Base-by-base conservation (phyloP, 768 basidiomycete species). In the Suillus ampliporus region DNA sequence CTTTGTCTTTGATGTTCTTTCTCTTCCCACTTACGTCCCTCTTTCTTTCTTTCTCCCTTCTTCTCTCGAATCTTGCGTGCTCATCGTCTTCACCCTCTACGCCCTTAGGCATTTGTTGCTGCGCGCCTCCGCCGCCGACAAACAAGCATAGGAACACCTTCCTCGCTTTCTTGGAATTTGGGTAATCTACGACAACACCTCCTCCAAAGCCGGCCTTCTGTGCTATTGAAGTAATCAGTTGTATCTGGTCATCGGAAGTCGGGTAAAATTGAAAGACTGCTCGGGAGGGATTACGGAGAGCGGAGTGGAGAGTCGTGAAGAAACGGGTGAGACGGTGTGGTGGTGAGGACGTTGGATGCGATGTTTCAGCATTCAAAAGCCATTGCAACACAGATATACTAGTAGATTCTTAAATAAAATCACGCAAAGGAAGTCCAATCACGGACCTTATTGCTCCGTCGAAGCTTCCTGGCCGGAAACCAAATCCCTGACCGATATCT, bases 301-400 rank as follows among this genome's bases (percentile, higher is more conserved):
- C 85, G 2, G 95, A 92, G 76, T 95, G 91, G 31, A 97, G 83
- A 11, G 95, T 95, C 37, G 92, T 96, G 83, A 95, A 99, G 84
- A 94, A 99, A 62, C 88, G 91, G 65, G 82, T 88, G 61, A 89
- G 85, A 68, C 88, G 92, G 75, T 90, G 93, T 13, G 89, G 95
- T 17, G 89, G 96, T 51, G 94, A 96, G 61, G 93, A 96, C 52
- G 89, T 94, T 61, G 86, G 91, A 72, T 89, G 90, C 6, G 94
- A 89, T 34, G 95, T 92, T 75, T 99, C 97, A 28, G 97, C 96
- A 75, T 98, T 99, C 62, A 98, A 83, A 4, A 99, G 83, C 97
- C 97, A 99, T 79, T 99, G 97, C 6, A 99, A 81, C n/a, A 98
- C 97, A 28, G 97, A 99, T 70, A 99, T 92, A 72, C 97, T 99